These are phyloP conservation scores for Sechiopsis laciniata DNA, from an alignment of 306 rosid species.

Conservation along the genomic window DNA sequence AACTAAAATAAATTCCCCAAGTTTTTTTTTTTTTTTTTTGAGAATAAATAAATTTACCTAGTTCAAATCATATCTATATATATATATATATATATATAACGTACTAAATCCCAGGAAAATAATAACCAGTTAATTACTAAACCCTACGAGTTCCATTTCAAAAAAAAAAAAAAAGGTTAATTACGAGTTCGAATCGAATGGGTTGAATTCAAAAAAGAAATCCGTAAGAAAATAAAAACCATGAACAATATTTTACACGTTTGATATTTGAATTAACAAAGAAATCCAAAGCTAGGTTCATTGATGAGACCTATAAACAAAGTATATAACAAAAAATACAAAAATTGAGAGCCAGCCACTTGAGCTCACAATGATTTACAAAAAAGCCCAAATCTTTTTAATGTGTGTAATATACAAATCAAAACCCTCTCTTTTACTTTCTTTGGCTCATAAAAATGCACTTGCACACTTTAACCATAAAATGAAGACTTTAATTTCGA, in stretches of 20 bases:
- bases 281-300: neutral
- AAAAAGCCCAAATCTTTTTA: neutral
- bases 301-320: conserved; percentile 4
- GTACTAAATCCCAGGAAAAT: no score
- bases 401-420: neutral
- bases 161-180: no score
- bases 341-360: neutral
- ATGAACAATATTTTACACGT: neutral
- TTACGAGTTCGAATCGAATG: no score
- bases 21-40: no score
- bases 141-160: no score
- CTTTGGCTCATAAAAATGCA: neutral
- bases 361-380: conserved; percentile 15
- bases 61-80: no score
- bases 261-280: neutral
- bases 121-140: no score
- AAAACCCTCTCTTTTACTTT: neutral
- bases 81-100: no score
- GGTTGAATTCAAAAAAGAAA: no score
- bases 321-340: neutral
- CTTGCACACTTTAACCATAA: neutral
- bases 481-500: neutral
- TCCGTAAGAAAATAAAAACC: neutral
- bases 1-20: no score
- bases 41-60: no score